Conservation (phyloP, 2,329 filamentous ascomycete species). For the Fusarium lyarnte region DNA sequence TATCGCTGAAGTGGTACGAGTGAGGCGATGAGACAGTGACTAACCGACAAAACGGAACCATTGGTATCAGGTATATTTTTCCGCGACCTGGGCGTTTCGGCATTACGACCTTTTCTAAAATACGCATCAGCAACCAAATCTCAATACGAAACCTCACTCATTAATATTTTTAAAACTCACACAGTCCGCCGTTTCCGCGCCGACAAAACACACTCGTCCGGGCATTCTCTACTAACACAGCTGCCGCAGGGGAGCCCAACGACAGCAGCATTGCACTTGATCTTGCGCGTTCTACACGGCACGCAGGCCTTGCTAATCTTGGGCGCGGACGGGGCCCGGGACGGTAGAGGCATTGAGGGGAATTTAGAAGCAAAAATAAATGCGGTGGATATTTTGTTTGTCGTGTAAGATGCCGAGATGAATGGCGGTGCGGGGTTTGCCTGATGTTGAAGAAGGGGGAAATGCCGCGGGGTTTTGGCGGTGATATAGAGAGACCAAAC, state of each 20-base stretch:
- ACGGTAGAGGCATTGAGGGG: not conserved
- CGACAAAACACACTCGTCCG: conserved; percentile 7
- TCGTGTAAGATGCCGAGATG: not conserved
- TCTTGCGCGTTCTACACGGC: conserved; percentile 31
- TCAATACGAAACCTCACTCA: not conserved
- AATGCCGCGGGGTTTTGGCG: conserved; percentile 6
- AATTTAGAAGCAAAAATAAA: not conserved
- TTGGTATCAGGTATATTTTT: too few species aligned
- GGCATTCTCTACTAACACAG: conserved; percentile 19
- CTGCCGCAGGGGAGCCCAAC: conserved; percentile 26
- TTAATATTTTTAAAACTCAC: not conserved
- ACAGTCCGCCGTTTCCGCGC: conserved; percentile 20
- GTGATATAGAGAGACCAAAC: not conserved
- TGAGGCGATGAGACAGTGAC: not conserved
- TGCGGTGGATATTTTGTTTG: not conserved
- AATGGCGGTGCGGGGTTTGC: not conserved
- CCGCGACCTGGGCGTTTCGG: not conserved
- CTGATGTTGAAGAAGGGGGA: too few species aligned
- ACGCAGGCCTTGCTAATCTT: conserved; percentile 33
- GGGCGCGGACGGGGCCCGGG: not conserved
- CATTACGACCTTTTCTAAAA: not conserved
- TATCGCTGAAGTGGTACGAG: not conserved
- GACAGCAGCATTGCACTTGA: conserved; percentile 30
- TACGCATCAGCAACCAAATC: accelerated
- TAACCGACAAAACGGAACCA: not conserved